phyloP scores from a whole-genome alignment of 2,329 filamentous ascomycete species.

The Pyrenophora graminea region DNA sequence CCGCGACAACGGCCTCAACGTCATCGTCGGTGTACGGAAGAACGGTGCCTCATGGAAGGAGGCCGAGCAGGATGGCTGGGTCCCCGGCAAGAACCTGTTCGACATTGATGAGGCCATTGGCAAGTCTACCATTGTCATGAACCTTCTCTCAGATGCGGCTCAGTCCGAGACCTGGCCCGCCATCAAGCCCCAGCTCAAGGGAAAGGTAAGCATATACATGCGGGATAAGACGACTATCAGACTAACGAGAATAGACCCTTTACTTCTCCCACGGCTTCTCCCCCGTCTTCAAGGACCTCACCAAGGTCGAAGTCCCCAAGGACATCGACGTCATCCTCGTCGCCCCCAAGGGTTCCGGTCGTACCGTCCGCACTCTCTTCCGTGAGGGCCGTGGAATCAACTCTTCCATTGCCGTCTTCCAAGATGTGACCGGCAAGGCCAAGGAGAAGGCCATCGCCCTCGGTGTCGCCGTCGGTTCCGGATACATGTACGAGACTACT shows the following conservation, averaged over 20 bases:
- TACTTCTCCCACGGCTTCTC: slow-evolving; percentile 99
- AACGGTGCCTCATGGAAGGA: slow-evolving; percentile 98
- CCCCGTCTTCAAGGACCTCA: slow-evolving; percentile 98
- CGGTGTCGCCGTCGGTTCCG: slow-evolving; percentile 93
- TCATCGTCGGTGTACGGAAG: slow-evolving; percentile 98
- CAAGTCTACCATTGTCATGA: slow-evolving; percentile 96
- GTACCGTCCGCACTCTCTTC: slow-evolving; percentile 98
- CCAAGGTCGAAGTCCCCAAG: slow-evolving; percentile 94
- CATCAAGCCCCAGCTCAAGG: slow-evolving; percentile 98
- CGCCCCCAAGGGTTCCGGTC: slow-evolving; percentile 97
- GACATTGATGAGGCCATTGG: slow-evolving; percentile 95
- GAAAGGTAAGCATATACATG: slow-evolving; percentile 69
- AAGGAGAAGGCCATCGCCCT: slow-evolving; percentile 97
- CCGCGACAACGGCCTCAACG: slow-evolving; percentile 98
- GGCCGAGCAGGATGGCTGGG: slow-evolving; percentile 95
- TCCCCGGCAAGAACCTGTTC: slow-evolving; percentile 98
- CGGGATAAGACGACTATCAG: slow-evolving; percentile 23
- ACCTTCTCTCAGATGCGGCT: slow-evolving; percentile 95
- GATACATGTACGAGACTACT: slow-evolving; percentile 99
- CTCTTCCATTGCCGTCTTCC: slow-evolving; percentile 97
- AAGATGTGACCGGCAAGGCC: slow-evolving; percentile 97
- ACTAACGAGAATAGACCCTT: slow-evolving; percentile 69
- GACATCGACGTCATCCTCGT: slow-evolving; percentile 99
- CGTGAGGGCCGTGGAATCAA: slow-evolving; percentile 99
- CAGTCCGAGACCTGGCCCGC: slow-evolving; percentile 98